Evolutionary conservation across 2,329 filamentous ascomycete species (phyloP).

Genomic region (Fusarium pininemorale): DNA sequence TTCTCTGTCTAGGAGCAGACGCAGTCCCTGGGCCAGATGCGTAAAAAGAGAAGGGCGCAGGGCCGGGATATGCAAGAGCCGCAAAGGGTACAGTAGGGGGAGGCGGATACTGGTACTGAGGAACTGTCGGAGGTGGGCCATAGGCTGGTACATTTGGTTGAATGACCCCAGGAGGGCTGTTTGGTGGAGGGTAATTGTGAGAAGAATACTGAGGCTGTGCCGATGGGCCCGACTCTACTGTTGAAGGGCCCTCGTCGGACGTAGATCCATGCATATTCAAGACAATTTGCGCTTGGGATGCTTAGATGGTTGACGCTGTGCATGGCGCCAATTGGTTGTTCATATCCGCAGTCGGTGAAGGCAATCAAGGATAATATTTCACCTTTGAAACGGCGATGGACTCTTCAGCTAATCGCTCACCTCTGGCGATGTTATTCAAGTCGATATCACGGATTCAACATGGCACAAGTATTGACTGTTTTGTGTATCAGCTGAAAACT

Average conservation of each 20-base stretch:
- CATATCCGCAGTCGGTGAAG: background rate
- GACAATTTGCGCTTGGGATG: fast-evolving
- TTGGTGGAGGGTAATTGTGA: background rate
- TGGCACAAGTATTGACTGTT: fast-evolving
- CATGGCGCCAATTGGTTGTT: background rate
- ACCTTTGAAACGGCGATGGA: fast-evolving
- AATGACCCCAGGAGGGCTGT: background rate
- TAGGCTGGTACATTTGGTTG: fast-evolving
- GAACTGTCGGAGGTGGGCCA: too few relatives aligned
- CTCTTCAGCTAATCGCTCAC: fast-evolving
- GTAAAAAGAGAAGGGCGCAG: background rate
- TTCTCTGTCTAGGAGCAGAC: background rate
- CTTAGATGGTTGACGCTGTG: background rate
- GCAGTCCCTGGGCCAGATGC: fast-evolving
- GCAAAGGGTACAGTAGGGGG: background rate
- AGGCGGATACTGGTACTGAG: background rate
- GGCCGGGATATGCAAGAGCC: background rate
- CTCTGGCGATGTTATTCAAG: fast-evolving
- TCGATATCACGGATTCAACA: fast-evolving
- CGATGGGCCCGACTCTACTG: background rate
- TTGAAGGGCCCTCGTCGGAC: fast-evolving
- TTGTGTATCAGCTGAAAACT: fast-evolving
- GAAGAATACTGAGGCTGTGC: background rate
- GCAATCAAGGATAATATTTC: background rate
- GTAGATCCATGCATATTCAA: background rate